Conservation (phyloP, 768 basidiomycete genomes). For the Rhizopogon salebrosus region DNA sequence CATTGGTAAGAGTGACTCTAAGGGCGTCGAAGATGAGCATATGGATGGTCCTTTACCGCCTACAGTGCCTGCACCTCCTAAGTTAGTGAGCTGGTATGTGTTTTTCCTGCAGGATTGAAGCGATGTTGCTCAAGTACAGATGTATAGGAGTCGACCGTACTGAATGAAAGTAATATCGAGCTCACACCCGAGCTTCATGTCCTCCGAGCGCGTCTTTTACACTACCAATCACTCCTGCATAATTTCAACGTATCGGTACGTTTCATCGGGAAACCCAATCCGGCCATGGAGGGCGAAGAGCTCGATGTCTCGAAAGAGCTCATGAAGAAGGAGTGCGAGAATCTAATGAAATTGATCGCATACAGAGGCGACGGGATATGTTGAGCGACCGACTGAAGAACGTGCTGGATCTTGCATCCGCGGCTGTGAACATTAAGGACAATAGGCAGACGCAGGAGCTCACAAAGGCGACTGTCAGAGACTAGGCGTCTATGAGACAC, state of each 20-base stretch:
- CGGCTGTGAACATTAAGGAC: slow-evolving; percentile 53
- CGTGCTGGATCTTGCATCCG: slow-evolving; percentile 40
- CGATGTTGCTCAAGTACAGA: background rate
- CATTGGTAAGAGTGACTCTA: no score
- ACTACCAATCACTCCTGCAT: slow-evolving; percentile 47
- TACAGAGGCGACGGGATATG: slow-evolving; percentile 33
- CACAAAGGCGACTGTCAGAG: slow-evolving; percentile 39
- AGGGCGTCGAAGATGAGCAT: no score
- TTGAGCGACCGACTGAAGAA: slow-evolving; percentile 26
- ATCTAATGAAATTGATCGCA: slow-evolving; percentile 45
- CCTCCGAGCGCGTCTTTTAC: slow-evolving; percentile 52
- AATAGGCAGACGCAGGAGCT: slow-evolving; percentile 46
- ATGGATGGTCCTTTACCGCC: no score
- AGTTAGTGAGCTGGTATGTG: no score
- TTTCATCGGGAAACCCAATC: slow-evolving; percentile 45
- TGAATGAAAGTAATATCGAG: slow-evolving; percentile 33
- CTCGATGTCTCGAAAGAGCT: slow-evolving; percentile 22
- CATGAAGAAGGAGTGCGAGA: slow-evolving; percentile 43
- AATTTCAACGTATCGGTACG: slow-evolving; percentile 47
- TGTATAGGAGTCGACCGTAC: slow-evolving; percentile 40
- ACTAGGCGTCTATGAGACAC: slow-evolving; percentile 36
- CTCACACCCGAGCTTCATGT: slow-evolving; percentile 52
- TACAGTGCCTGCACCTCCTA: no score
- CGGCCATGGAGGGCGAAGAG: slow-evolving; percentile 30
- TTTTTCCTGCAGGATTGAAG: no score